A percentile compares a stretch with the other conserved stretches of the same genome.
Conservation (phyloP, 2,329 filamentous ascomycete genomes). For the Trichoderma semiorbis region DNA sequence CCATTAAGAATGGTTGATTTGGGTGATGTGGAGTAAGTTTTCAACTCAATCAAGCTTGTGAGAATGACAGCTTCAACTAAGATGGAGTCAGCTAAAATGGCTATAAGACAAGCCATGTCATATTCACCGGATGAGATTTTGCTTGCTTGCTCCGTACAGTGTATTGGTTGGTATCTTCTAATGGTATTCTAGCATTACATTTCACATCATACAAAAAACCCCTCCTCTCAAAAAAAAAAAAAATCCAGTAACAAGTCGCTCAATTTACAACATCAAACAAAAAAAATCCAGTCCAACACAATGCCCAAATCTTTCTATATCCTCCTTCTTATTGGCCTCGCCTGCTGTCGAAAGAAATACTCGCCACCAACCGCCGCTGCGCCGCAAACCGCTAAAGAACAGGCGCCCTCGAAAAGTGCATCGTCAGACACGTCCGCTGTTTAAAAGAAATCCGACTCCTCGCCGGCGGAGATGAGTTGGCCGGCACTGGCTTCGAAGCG, state of each 20-base stretch:
- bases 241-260: neutral
- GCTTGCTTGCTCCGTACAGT: neutral
- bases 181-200: conserved; percentile 6
- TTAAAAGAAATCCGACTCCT: conserved; percentile 30
- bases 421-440: neutral
- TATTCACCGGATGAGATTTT: neutral
- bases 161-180: conserved; percentile 11
- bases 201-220: neutral
- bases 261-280: neutral
- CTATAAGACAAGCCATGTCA: neutral
- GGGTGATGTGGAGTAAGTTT: neutral
- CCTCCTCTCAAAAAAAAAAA: neutral
- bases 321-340: neutral
- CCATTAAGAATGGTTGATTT: neutral
- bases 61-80: neutral
- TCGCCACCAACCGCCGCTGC: neutral
- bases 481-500: neutral
- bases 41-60: too few relatives aligned
- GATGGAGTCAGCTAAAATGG: neutral
- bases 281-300: neutral
- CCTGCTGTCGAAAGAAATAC: conserved; percentile 2
- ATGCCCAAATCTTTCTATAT: neutral
- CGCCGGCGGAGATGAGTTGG: conserved; percentile 19
- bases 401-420: neutral
- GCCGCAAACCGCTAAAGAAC: neutral